Evolutionary conservation across 2,329 filamentous ascomycete species (phyloP).

Genomic region (Ceratocystis eucalypticola): DNA sequence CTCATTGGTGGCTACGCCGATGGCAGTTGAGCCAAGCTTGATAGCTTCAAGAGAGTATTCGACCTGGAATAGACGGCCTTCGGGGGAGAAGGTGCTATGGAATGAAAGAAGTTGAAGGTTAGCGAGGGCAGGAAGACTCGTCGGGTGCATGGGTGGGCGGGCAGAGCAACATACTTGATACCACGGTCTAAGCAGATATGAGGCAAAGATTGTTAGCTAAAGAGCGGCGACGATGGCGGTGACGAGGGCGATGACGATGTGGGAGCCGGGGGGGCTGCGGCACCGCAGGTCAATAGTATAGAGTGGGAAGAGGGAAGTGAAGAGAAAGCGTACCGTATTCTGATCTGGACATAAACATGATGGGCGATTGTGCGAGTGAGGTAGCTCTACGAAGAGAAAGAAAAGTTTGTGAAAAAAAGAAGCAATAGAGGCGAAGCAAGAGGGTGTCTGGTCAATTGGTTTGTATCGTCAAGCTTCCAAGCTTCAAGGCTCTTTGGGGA

Average conservation of each 20-base stretch:
- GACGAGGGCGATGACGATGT: neutral
- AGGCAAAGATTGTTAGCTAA: constrained; percentile 10
- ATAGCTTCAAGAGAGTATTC: constrained; percentile 99
- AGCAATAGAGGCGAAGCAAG: too few species aligned
- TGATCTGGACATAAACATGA: constrained; percentile 99
- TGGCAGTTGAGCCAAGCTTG: constrained; percentile 96
- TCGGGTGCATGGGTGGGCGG: neutral
- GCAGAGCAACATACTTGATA: constrained; percentile 61
- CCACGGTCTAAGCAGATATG: constrained; percentile 59
- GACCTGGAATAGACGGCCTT: constrained; percentile 99
- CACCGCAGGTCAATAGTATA: too few species aligned
- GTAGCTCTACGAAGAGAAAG: neutral
- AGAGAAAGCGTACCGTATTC: constrained; percentile 66
- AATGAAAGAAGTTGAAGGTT: neutral
- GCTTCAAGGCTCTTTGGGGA: neutral
- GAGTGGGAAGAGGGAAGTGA: too few species aligned
- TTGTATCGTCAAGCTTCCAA: constrained; percentile 2
- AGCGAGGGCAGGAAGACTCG: neutral
- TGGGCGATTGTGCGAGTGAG: constrained; percentile 27
- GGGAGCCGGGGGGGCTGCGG: neutral
- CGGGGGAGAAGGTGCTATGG: constrained; percentile 88
- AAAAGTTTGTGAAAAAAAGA: neutral
- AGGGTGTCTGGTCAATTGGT: too few species aligned
- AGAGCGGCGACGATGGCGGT: neutral
- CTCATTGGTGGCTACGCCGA: constrained; percentile 89